These are phyloP conservation scores for Melastoma malabathricum DNA, from an alignment of 345 rosid species.

Conservation along the genomic window DNA sequence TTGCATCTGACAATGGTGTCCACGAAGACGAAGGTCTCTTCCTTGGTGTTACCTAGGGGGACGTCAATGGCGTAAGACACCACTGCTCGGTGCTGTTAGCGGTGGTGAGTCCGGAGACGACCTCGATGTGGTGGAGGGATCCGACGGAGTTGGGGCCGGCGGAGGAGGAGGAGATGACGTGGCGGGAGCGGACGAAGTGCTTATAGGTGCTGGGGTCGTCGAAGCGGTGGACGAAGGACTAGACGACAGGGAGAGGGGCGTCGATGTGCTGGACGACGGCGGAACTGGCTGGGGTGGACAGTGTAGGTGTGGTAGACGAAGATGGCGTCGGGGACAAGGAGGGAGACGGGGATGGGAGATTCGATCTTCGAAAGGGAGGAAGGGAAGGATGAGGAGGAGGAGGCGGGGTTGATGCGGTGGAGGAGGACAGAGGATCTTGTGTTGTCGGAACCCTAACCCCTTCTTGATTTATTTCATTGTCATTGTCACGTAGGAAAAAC, in stretches of 20 bases:
- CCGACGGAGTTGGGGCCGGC: constrained; percentile 39
- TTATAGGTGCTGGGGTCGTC: constrained; percentile 46
- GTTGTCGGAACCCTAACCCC: too few relatives aligned
- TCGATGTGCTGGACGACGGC: constrained; percentile 33
- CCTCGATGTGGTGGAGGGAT: constrained; percentile 30
- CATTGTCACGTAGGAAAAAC: too few relatives aligned
- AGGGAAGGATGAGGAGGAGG: constrained; percentile 4
- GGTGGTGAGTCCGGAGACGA: constrained; percentile 49
- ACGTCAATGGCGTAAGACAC: too few relatives aligned
- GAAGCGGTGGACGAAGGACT: constrained; percentile 52
- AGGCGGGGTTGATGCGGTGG: constrained; percentile 8
- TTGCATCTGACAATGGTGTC: too few relatives aligned
- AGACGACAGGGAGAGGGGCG: constrained; percentile 38
- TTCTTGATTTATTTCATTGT: too few relatives aligned
- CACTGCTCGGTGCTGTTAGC: constrained; percentile 32
- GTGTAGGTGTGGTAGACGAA: constrained; percentile 24
- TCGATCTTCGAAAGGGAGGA: neutral
- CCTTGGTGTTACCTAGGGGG: too few relatives aligned
- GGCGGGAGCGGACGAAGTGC: constrained; percentile 48
- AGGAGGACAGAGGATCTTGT: constrained; percentile 10
- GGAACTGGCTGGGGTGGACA: constrained; percentile 39
- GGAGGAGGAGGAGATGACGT: constrained; percentile 14
- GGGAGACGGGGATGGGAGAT: constrained; percentile 13
- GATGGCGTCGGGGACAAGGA: constrained; percentile 27
- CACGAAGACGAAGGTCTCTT: too few relatives aligned